These are phyloP conservation scores for Ceratocystis diversiconidia DNA, from an alignment of 2,329 filamentous ascomycete genomes.

Conservation along the genomic window DNA sequence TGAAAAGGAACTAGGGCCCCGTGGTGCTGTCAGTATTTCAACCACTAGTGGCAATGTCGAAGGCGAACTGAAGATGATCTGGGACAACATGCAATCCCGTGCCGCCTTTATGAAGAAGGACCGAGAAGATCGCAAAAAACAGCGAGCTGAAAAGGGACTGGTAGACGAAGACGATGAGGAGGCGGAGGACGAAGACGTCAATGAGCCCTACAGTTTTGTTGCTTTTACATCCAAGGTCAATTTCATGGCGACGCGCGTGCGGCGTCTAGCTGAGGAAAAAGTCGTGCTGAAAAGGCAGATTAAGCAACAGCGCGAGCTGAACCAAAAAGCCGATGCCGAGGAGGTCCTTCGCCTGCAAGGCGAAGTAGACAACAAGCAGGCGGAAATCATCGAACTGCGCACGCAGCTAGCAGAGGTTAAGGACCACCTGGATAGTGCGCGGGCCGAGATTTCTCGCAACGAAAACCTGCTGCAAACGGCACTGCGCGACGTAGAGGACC, in stretches of 20 bases:
- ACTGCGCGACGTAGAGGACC: slow-evolving; percentile 19
- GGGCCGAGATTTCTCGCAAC: slow-evolving; percentile 20
- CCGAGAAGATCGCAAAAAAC: slow-evolving; percentile 38
- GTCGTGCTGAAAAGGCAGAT: slow-evolving; percentile 80
- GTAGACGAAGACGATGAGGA: slow-evolving; percentile 46
- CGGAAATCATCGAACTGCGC: slow-evolving; percentile 18
- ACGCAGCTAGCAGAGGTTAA: slow-evolving; percentile 18
- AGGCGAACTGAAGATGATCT: slow-evolving; percentile 37
- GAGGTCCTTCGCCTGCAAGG: slow-evolving; percentile 34
- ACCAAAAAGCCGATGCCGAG: slow-evolving; percentile 67
- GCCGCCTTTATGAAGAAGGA: slow-evolving; percentile 41
- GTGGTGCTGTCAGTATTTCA: slow-evolving; percentile 14
- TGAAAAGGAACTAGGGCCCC: slow-evolving; percentile 15
- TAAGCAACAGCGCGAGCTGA: slow-evolving; percentile 86
- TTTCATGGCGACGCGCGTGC: slow-evolving; percentile 63
- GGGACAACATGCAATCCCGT: slow-evolving; percentile 39
- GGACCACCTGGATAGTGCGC: slow-evolving; percentile 17
- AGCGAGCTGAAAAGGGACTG: slow-evolving; percentile 42
- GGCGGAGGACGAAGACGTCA: slow-evolving; percentile 45
- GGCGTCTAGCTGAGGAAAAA: slow-evolving; percentile 72
- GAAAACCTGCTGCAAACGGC: slow-evolving; percentile 23
- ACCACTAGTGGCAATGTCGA: slow-evolving; percentile 42
- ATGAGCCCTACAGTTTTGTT: slow-evolving; percentile 54
- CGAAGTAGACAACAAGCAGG: slow-evolving; percentile 18
- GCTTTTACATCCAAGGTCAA: slow-evolving; percentile 70